These are phyloP conservation scores for Suhomyces yuchorum DNA, from an alignment of 1,139 yeast species.

Conservation along the genomic window DNA sequence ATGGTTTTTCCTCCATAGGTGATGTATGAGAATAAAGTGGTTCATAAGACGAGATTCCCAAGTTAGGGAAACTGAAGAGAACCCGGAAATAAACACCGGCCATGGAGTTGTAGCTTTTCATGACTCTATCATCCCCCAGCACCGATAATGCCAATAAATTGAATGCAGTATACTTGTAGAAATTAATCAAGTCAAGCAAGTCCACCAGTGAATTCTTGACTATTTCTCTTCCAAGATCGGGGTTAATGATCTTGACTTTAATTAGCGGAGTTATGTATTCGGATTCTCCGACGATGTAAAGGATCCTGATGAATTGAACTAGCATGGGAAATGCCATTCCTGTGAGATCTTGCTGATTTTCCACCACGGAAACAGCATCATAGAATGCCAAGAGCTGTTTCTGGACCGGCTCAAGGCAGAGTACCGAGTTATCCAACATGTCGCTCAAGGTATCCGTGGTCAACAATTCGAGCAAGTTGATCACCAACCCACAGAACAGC, in stretches of 20 bases:
- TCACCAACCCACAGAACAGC: conserved; percentile 15
- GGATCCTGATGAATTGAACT: conserved; percentile 23
- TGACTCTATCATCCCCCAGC: conserved; percentile 5
- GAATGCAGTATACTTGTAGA: conserved; percentile 36
- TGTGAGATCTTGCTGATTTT: conserved; percentile 8
- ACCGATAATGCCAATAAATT: conserved; percentile 29
- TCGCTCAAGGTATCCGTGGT: conserved; percentile 18
- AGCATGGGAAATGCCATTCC: conserved; percentile 22
- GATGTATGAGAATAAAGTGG: conserved; percentile 6
- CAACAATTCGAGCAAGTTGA: conserved; percentile 19
- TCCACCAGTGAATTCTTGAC: conserved; percentile 21
- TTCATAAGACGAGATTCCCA: conserved; percentile 20
- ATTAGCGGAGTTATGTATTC: conserved; percentile 22
- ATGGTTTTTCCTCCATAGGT: conserved; percentile 7
- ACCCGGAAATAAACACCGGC: conserved; percentile 34
- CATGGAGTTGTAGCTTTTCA: conserved; percentile 16
- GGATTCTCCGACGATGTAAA: conserved; percentile 31
- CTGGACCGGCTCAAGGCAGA: conserved; percentile 15
- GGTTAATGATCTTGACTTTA: conserved; percentile 4
- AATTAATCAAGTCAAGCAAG: conserved; percentile 27
- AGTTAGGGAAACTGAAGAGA: conserved; percentile 30
- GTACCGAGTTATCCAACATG: conserved; percentile 11
- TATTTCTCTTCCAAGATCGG: conserved; percentile 14
- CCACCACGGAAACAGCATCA: conserved; percentile 6
- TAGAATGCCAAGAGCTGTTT: conserved; percentile 11